These are phyloP conservation scores for Ichthyophthirius multifiliis DNA, from an alignment of 169 alveolate species.

Conservation along the genomic window DNA sequence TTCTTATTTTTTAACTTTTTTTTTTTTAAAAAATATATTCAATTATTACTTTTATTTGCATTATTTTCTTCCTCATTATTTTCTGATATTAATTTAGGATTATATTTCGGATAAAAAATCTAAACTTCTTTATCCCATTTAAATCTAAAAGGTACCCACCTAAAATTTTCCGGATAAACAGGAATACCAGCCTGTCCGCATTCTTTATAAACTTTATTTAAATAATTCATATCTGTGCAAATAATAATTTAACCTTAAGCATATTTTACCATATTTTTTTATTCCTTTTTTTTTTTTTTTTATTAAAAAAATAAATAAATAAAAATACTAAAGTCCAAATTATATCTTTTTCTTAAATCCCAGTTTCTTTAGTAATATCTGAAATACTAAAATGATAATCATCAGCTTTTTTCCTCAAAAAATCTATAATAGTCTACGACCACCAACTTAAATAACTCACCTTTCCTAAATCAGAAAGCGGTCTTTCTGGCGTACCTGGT, in stretches of 20 bases:
- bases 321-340: neutral
- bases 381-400: neutral
- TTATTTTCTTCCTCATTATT: too few species aligned
- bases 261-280: constrained; percentile 1
- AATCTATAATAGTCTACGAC: constrained; percentile 87
- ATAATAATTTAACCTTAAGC: neutral
- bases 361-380: constrained; percentile 9
- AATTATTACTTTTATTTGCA: too few species aligned
- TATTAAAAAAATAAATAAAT: neutral
- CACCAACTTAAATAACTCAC: constrained; percentile 95
- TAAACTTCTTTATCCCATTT: constrained; percentile 13
- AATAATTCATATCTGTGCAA: neutral
- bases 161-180: neutral
- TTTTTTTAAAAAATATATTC: too few species aligned
- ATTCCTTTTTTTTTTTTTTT: neutral
- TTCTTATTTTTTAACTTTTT: too few species aligned
- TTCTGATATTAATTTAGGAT: too few species aligned
- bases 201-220: constrained; percentile 6
- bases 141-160: constrained; percentile 10
- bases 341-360: constrained; percentile 9
- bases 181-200: constrained; percentile 15
- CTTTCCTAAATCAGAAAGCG: constrained; percentile 95
- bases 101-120: neutral
- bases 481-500: constrained; percentile 98
- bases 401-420: neutral